Evolutionary conservation across 768 basidiomycete species (phyloP), one percentile per base, ranked within the genome.

Genomic region (Boletus fagicola): DNA sequence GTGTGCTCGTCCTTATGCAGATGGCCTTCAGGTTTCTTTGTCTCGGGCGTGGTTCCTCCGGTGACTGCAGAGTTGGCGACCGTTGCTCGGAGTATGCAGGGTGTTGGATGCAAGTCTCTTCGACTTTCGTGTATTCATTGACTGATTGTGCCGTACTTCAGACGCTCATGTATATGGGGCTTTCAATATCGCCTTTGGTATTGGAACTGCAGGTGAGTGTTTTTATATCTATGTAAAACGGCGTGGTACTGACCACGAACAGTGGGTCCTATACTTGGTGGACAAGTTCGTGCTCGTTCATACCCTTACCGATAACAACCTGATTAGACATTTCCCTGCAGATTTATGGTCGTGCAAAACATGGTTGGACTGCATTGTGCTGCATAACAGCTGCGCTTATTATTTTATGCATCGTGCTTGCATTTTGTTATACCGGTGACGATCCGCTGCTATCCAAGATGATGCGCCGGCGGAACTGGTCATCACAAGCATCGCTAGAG

Each of bases 111-210:
- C 84, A 65, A 67, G 85, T 68, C 15, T 28, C 39, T n/a, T 36
- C 24, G 16, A 30, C 39, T 33, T 54, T 12, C 22, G 20, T 47
- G 22, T 9, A 30, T 59, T 31, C 40, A 20, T 46, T 43, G 46
- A 46, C 40, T 58, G 43, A 60, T 22, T 42, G 15, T 30, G 11
- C 28, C 18, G 49, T 46, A 20, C 26, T 22, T 30, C 62, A 90
- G 89, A 86, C 69, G 88, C 81, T 1, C 88, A 90, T 63, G 78
- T 87, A 4, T 91, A 88, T 63, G 88, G 83, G 4, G 84, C 83
- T 0, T 89, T 88, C 66, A 92, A 90, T 71, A 65, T 90, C 12
- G 83, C 82, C 3, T 89, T 84, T 58, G 88, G 85, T 2, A 66
- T 87, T 55, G 88, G 87, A 31, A 79, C 84, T 35, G 72, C 82